Conservation (phyloP, 495 filamentous ascomycete genomes). For the Trichoderma reesei region DNA sequence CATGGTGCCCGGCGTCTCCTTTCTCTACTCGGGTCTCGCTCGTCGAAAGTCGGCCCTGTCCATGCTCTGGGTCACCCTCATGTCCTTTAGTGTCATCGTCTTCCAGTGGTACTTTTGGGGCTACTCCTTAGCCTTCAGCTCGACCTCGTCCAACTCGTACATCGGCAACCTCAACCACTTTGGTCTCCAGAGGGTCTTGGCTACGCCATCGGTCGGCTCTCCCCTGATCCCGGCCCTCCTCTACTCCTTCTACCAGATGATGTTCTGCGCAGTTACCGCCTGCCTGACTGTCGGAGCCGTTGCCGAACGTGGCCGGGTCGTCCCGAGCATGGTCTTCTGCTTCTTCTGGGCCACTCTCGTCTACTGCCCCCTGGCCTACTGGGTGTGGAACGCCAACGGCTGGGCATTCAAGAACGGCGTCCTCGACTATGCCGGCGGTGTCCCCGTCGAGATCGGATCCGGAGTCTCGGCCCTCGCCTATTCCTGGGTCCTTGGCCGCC, state of each 20-base stretch:
- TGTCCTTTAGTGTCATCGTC: constrained; percentile 77
- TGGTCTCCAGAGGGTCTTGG: constrained; percentile 71
- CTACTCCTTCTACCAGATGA: constrained; percentile 79
- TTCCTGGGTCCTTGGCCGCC: constrained; percentile 87
- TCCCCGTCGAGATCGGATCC: constrained; percentile 95
- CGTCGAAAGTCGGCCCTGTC: constrained; percentile 92
- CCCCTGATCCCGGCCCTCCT: constrained; percentile 76
- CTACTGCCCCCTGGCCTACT: constrained; percentile 93
- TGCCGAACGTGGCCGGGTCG: constrained; percentile 85
- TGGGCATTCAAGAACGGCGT: constrained; percentile 92
- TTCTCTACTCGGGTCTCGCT: constrained; percentile 98
- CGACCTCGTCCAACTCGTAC: constrained; percentile 66
- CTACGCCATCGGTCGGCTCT: constrained; percentile 70
- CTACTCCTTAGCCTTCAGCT: constrained; percentile 85
- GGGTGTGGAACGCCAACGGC: constrained; percentile 90
- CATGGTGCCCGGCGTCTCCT: constrained; percentile 92
- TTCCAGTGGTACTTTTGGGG: constrained; percentile 99
- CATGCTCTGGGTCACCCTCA: constrained; percentile 88
- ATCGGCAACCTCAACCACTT: constrained; percentile 85
- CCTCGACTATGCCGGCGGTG: constrained; percentile 92
- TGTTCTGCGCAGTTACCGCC: constrained; percentile 85
- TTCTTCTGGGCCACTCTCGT: constrained; percentile 96
- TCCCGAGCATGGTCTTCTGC: constrained; percentile 90
- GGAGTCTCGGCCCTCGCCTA: constrained; percentile 90
- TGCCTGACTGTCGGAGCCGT: constrained; percentile 89